Evolutionary conservation across 768 basidiomycete species (phyloP).

Genomic region (Scleroderma citrinum): DNA sequence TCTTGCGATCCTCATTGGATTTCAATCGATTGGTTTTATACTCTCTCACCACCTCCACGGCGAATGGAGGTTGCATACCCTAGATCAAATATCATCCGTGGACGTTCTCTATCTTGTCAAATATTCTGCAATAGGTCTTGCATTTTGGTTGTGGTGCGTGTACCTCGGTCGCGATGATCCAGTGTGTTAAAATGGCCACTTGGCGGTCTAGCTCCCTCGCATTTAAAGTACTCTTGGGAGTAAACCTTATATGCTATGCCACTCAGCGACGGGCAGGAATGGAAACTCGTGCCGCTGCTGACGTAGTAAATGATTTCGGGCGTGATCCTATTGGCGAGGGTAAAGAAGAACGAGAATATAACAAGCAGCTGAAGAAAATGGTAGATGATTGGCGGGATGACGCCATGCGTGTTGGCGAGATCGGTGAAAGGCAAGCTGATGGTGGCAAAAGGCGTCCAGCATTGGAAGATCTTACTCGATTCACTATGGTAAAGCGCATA

Average conservation of each 20-base stretch:
- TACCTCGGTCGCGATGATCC: constrained; percentile 9
- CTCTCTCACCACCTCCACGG: constrained; percentile 39
- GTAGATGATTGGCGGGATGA: constrained; percentile 69
- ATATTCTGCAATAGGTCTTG: constrained; percentile 56
- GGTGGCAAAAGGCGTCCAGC: constrained; percentile 48
- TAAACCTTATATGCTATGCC: constrained; percentile 82
- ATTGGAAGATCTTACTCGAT: constrained; percentile 86
- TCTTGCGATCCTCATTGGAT: constrained; percentile 68
- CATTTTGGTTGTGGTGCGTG: constrained; percentile 83
- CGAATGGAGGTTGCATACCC: constrained; percentile 38
- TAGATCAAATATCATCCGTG: constrained; percentile 33
- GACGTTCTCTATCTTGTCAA: constrained; percentile 51
- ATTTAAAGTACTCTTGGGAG: constrained; percentile 89
- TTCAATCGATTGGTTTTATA: constrained; percentile 61
- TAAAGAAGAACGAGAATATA: constrained; percentile 82
- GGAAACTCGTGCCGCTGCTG: constrained; percentile 69
- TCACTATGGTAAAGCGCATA: constrained; percentile 94
- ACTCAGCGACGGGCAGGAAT: constrained; percentile 66
- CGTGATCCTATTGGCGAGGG: constrained; percentile 91
- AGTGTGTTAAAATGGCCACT: neutral
- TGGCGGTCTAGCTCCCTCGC: constrained; percentile 56
- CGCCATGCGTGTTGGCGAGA: constrained; percentile 58
- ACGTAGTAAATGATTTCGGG: constrained; percentile 81
- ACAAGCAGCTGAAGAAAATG: constrained; percentile 69
- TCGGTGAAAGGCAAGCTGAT: constrained; percentile 48